These are phyloP conservation scores for Rhodofomes roseus DNA, from an alignment of 1,284 basidiomycete species.

Conservation along the genomic window DNA sequence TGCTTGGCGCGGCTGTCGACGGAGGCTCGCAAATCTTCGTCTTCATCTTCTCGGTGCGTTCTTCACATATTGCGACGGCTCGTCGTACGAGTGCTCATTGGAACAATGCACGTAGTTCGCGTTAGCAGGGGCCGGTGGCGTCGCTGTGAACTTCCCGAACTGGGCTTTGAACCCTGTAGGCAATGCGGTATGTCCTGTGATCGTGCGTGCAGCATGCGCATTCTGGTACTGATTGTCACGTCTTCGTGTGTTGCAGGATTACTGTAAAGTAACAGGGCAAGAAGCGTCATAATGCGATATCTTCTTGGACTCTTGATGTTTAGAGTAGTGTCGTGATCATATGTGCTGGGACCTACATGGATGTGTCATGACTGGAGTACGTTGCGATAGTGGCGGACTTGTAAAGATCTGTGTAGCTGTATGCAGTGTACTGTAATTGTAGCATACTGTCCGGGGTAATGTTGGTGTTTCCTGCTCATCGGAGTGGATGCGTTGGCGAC, in stretches of 20 bases:
- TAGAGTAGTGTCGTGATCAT: not conserved
- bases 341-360: not conserved
- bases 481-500: no score
- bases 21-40: not conserved
- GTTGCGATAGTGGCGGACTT: no score
- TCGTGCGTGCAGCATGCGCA: not conserved
- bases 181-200: not conserved
- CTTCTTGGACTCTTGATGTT: not conserved
- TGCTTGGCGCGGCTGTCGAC: not conserved
- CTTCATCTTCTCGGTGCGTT: not conserved
- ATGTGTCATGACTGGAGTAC: no score
- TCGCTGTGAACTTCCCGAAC: not conserved
- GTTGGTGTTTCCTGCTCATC: no score
- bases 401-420: no score
- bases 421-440: no score
- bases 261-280: not conserved
- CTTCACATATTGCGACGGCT: not conserved
- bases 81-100: not conserved
- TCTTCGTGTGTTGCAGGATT: not conserved
- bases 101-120: not conserved
- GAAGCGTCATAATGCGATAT: not conserved
- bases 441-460: no score
- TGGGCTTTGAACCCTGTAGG: not conserved
- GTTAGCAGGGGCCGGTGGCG: not conserved
- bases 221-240: not conserved